These are phyloP conservation scores for Exophiala mesophila DNA, from an alignment of 2,329 filamentous ascomycete species.

Conservation along the genomic window DNA sequence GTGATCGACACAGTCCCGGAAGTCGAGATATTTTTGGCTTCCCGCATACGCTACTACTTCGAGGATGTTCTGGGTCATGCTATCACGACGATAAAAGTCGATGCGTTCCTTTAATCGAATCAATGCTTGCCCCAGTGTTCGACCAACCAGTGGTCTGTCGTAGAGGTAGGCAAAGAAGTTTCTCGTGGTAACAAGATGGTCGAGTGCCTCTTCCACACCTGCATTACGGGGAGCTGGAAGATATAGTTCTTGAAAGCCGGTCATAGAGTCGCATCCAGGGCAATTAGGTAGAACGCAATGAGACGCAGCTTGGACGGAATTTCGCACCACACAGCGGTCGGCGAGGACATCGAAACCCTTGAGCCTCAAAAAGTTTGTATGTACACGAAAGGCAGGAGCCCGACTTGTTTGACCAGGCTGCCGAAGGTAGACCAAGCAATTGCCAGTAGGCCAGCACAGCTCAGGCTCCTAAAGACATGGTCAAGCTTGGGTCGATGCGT, in stretches of 20 bases:
- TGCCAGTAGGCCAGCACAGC: conserved; percentile 25
- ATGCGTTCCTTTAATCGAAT: conserved; percentile 62
- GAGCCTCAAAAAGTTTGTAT: conserved; percentile 19
- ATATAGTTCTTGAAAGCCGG: conserved; percentile 23
- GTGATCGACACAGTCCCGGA: conserved; percentile 62
- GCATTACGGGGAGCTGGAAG: conserved; percentile 22
- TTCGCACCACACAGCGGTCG: conserved; percentile 20
- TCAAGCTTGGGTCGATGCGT: background rate
- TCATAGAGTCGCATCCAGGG: conserved; percentile 21
- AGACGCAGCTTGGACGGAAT: conserved; percentile 16
- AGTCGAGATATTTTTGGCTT: conserved; percentile 63
- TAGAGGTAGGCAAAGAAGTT: conserved; percentile 29
- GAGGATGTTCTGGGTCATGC: conserved; percentile 51
- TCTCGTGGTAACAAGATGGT: conserved; percentile 26
- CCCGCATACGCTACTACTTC: conserved; percentile 64
- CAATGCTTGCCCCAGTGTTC: conserved; percentile 58
- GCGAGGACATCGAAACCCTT: conserved; percentile 23
- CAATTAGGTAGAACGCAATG: conserved; percentile 23
- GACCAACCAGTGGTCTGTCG: conserved; percentile 24
- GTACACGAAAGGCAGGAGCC: conserved; percentile 26
- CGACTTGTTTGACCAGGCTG: conserved; percentile 27
- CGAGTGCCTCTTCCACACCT: conserved; percentile 21
- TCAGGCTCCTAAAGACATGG: conserved; percentile 24
- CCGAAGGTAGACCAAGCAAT: conserved; percentile 26
- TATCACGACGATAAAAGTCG: conserved; percentile 52